These are phyloP conservation scores for Fraxinus dipetala DNA, from an alignment of 305 asterid genomes.

Conservation along the genomic window DNA sequence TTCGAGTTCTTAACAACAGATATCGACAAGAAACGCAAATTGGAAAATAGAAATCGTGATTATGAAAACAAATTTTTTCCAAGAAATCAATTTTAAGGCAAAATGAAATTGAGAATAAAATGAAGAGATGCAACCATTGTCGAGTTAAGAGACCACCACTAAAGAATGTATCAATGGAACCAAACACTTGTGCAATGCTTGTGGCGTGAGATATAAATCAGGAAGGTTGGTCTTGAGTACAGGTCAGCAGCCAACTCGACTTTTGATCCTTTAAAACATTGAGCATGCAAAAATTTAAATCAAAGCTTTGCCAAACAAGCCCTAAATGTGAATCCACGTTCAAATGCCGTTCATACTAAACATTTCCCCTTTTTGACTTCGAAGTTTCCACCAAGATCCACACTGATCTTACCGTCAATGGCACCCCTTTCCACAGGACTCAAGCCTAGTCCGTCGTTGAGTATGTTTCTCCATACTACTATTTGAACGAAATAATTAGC, in stretches of 20 bases:
- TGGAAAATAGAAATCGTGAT: slow-evolving; percentile 1
- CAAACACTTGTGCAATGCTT: slow-evolving; percentile 25
- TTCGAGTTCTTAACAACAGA: background rate
- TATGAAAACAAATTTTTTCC: background rate
- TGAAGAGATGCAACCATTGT: slow-evolving; percentile 19
- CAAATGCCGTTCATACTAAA: background rate
- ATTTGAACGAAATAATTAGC: background rate
- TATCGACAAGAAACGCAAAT: background rate
- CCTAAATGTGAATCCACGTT: background rate
- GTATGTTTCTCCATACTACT: background rate
- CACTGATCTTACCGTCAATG: background rate
- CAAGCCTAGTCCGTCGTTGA: background rate
- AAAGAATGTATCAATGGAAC: slow-evolving; percentile 19
- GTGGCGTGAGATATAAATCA: slow-evolving; percentile 19
- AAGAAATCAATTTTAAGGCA: background rate
- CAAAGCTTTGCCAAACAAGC: background rate
- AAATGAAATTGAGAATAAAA: background rate
- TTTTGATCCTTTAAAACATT: slow-evolving; percentile 20
- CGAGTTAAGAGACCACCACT: slow-evolving; percentile 19
- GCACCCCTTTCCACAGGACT: background rate
- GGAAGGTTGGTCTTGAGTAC: slow-evolving; percentile 17
- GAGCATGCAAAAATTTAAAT: background rate
- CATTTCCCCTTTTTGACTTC: background rate
- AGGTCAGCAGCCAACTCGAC: slow-evolving; percentile 13
- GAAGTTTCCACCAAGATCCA: background rate